These are phyloP conservation scores for Phytophthora lateralis DNA, from an alignment of 352 stramenopile species.

Conservation along the genomic window DNA sequence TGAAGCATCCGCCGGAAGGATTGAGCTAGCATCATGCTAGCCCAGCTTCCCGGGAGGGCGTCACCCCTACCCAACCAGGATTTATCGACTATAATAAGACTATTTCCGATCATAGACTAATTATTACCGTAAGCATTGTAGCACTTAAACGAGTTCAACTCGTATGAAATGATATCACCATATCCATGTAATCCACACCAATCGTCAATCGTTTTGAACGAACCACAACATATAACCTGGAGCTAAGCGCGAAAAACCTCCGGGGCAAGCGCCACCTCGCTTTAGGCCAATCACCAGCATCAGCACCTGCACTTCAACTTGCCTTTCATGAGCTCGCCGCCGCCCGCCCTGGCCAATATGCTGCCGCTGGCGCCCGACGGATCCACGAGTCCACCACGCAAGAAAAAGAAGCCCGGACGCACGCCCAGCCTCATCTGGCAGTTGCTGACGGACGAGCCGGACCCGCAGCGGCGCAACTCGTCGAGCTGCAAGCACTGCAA, in stretches of 20 bases:
- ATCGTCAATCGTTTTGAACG: background rate
- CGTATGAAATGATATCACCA: background rate
- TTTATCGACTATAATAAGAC: too few relatives aligned
- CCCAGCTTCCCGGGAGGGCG: too few relatives aligned
- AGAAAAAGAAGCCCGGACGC: conserved; percentile 82
- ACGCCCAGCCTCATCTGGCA: conserved; percentile 79
- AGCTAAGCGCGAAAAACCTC: conserved; percentile 35
- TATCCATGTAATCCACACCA: background rate
- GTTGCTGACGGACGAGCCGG: conserved; percentile 80
- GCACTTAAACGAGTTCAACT: too few relatives aligned
- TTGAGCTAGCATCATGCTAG: too few relatives aligned
- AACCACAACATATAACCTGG: background rate
- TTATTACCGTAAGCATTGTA: too few relatives aligned
- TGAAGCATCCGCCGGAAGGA: too few relatives aligned
- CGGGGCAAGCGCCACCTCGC: background rate
- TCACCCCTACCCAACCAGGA: too few relatives aligned
- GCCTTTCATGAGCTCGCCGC: conserved; percentile 35
- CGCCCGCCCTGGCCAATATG: conserved; percentile 30
- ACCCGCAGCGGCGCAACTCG: conserved; percentile 78
- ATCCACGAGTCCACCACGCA: conserved; percentile 14
- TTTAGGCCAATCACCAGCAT: conserved; percentile 13
- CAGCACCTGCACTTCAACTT: conserved; percentile 39
- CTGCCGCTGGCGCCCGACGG: conserved; percentile 23
- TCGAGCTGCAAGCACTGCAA: conserved; percentile 87
- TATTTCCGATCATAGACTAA: too few relatives aligned